phyloP scores from a whole-genome alignment of 495 filamentous ascomycete species.

The Penicillium parvum region DNA sequence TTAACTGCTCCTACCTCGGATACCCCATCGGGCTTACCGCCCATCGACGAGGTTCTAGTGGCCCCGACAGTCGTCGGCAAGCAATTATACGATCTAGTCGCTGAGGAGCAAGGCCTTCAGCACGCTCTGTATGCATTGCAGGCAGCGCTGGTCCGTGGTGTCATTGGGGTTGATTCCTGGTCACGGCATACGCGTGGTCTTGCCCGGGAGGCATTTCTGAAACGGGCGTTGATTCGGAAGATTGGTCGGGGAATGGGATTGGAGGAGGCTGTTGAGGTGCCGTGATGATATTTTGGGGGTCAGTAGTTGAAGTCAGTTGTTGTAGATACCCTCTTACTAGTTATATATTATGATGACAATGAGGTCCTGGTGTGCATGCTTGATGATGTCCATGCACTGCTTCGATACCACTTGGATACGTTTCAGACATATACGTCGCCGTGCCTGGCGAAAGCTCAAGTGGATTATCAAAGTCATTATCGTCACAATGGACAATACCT shows the following conservation, averaged over 20 bases:
- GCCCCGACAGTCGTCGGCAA: conserved; percentile 88
- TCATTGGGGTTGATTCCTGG: conserved; percentile 77
- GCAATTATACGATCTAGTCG: conserved; percentile 82
- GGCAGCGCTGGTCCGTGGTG: conserved; percentile 72
- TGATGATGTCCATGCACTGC: too few relatives aligned
- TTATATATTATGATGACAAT: too few relatives aligned
- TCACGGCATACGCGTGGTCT: conserved; percentile 74
- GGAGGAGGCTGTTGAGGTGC: conserved; percentile 25
- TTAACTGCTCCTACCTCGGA: conserved; percentile 11
- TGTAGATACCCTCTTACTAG: conserved; percentile 15
- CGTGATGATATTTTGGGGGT: conserved; percentile 1
- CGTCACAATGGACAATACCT: too few relatives aligned
- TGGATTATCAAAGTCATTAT: neutral
- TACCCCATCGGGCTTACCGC: conserved; percentile 45
- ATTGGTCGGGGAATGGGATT: conserved; percentile 83
- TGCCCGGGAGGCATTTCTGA: conserved; percentile 84
- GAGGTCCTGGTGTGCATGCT: too few relatives aligned
- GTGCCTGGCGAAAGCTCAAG: too few relatives aligned
- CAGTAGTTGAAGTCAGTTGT: neutral
- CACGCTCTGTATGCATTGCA: conserved; percentile 85
- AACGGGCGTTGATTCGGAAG: conserved; percentile 85
- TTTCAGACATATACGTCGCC: too few relatives aligned
- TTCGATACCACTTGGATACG: neutral
- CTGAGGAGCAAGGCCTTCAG: conserved; percentile 77
- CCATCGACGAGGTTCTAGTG: conserved; percentile 87